These are phyloP conservation scores for Tilletiopsis washingtonensis DNA, from an alignment of 1,284 basidiomycete species.

Conservation along the genomic window DNA sequence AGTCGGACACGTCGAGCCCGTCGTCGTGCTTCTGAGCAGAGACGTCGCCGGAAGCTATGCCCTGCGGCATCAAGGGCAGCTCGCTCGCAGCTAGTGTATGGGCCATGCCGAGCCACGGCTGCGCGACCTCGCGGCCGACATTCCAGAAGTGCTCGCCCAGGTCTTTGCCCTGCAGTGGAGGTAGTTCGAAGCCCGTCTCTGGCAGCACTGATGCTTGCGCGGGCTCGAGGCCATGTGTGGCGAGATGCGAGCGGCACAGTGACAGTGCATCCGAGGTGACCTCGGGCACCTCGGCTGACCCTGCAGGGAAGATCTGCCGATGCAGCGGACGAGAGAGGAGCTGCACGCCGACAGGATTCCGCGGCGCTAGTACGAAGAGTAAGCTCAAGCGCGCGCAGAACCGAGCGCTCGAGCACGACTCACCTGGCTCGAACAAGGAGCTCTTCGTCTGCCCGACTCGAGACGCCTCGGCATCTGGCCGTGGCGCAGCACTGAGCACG, in stretches of 20 bases:
- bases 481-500: not conserved
- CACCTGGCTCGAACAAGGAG: too few species aligned
- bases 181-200: constrained; percentile 71
- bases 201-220: constrained; percentile 71
- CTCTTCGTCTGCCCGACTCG: not conserved
- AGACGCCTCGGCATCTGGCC: not conserved
- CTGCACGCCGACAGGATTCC: constrained; percentile 86
- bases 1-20: constrained; percentile 12
- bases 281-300: constrained; percentile 57
- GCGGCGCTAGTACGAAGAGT: constrained; percentile 39
- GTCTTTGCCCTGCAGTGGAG: constrained; percentile 69
- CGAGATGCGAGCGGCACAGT: constrained; percentile 71
- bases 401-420: too few species aligned
- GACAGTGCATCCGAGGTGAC: constrained; percentile 61
- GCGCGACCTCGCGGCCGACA: constrained; percentile 63
- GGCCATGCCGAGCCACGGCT: constrained; percentile 75
- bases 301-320: constrained; percentile 66
- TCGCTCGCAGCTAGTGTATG: constrained; percentile 56
- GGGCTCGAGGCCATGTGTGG: constrained; percentile 69
- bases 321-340: constrained; percentile 74
- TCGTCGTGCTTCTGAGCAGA: constrained; percentile 1
- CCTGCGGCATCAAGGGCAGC: constrained; percentile 58
- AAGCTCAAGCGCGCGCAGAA: too few species aligned
- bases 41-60: constrained; percentile 2
- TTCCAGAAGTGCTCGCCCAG: constrained; percentile 83